Base-by-base conservation (phyloP, 2,329 filamentous ascomycete genomes). In the Pyricularia grisea region DNA sequence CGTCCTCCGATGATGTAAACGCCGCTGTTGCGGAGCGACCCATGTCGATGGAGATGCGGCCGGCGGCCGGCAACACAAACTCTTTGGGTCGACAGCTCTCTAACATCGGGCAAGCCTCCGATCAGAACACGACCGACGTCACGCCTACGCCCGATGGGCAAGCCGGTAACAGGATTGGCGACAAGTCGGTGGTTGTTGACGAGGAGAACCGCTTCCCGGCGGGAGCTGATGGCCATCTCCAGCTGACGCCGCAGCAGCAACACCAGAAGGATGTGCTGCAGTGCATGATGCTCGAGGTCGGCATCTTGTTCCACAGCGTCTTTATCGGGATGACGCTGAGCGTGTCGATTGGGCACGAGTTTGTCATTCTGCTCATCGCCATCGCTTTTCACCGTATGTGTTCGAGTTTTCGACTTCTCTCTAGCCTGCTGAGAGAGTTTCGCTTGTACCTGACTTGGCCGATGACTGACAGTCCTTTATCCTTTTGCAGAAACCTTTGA, bases 241-340 rank as follows among this genome's bases (percentile, higher is more conserved):
- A 23, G 55, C 76, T 78, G 71, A 81, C 77, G 33, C 76, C 85
- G 68, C 83, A 91, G 76, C 82, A 90, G 78, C 83, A 85, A 68
- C 86, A 88, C 74, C 84, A 88, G 3, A 73, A 67, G n/a, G 85
- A 90, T 72, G 83, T 93, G 72, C 80, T 94, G 4, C 92, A 94
- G 77, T 93, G 91, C 73, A 81, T 94, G 60, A 83, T 94, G 28
- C 85, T 94, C 3, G 92, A 94, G 79, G 90, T 91, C 0, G 92
- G 92, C 20, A 94, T 94, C 71, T 83, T 94, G 20, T 94, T 94
- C 76, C 92, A 94, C 80, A 92, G 88, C 75, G 84, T 94, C 69
- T 94, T 94, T 75, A 94, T 94, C 73, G 92, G 92, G 70, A 93
- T 94, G 90, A 91, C 92, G 3, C 84, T 94, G 50, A 92, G 90